Evolutionary conservation across 306 rosid species (phyloP).

Genomic region (Ceratonia siliqua): DNA sequence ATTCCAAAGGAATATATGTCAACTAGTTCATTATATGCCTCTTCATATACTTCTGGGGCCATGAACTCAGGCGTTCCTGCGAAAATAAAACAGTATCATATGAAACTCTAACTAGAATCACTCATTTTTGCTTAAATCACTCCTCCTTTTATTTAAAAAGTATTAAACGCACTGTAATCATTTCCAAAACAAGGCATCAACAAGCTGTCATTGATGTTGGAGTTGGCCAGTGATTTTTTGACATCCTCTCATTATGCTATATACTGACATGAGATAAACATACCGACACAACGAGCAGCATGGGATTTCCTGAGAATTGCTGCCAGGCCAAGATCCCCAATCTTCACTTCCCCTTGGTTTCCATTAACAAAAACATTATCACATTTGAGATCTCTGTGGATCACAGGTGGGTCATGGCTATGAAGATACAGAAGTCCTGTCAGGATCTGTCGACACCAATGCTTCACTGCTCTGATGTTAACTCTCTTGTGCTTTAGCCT

Average conservation of each 20-base stretch:
- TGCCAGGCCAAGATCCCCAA: slow-evolving; percentile 95
- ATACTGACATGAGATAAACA: slow-evolving; percentile 18
- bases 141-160: slow-evolving; percentile 13
- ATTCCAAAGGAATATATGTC: slow-evolving; percentile 97
- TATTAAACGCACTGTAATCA: not conserved
- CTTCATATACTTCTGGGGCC: slow-evolving; percentile 98
- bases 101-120: slow-evolving; percentile 28
- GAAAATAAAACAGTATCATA: slow-evolving; percentile 10
- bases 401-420: slow-evolving; percentile 90
- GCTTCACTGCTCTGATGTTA: slow-evolving; percentile 83
- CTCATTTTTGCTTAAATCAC: slow-evolving; percentile 21
- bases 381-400: slow-evolving; percentile 97
- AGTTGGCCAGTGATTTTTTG: slow-evolving; percentile 7
- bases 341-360: slow-evolving; percentile 94
- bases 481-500: slow-evolving; percentile 84
- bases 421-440: slow-evolving; percentile 87
- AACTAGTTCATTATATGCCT: slow-evolving; percentile 87
- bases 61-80: slow-evolving; percentile 96
- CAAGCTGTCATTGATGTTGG: not conserved
- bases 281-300: slow-evolving; percentile 94
- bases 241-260: not conserved
- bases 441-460: slow-evolving; percentile 97
- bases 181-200: slow-evolving; percentile 17
- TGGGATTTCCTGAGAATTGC: slow-evolving; percentile 87
- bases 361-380: slow-evolving; percentile 95